phyloP scores from a whole-genome alignment of 73 alveolate species.

The Effrenium voratum region DNA sequence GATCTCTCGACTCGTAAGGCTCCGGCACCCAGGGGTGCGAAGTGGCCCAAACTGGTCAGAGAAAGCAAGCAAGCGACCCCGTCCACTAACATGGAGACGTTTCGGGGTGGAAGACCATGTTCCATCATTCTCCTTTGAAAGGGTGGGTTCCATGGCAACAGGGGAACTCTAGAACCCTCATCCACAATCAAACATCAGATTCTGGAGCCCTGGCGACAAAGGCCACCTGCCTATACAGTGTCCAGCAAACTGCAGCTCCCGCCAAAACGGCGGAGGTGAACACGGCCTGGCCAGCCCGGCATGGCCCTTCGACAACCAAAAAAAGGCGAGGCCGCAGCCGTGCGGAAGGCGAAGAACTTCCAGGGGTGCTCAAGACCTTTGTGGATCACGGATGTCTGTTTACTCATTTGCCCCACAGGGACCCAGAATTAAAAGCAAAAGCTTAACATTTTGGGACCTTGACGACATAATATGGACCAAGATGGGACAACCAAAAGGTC shows the following conservation, averaged over 20 bases:
- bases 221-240: slow-evolving; percentile 58
- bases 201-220: too few relatives aligned
- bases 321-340: neutral
- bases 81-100: too few relatives aligned
- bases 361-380: slow-evolving; percentile 62
- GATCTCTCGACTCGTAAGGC: neutral
- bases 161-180: too few relatives aligned
- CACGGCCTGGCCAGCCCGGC: slow-evolving; percentile 12
- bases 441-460: neutral
- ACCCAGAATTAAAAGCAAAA: neutral
- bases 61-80: too few relatives aligned
- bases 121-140: too few relatives aligned
- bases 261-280: slow-evolving; percentile 34
- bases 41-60: slow-evolving; percentile 57
- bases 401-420: too few relatives aligned
- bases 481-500: neutral
- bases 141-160: too few relatives aligned
- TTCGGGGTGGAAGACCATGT: too few relatives aligned
- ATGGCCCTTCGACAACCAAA: neutral
- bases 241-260: slow-evolving; percentile 71
- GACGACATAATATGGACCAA: neutral
- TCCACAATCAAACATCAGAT: neutral
- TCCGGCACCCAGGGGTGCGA: slow-evolving; percentile 74
- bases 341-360: slow-evolving; percentile 40
- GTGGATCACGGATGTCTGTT: too few relatives aligned